Percentiles rank a stretch among this genome's conserved stretches.
Conservation (phyloP, 2,329 filamentous ascomycete species). For the Apiospora marii region DNA sequence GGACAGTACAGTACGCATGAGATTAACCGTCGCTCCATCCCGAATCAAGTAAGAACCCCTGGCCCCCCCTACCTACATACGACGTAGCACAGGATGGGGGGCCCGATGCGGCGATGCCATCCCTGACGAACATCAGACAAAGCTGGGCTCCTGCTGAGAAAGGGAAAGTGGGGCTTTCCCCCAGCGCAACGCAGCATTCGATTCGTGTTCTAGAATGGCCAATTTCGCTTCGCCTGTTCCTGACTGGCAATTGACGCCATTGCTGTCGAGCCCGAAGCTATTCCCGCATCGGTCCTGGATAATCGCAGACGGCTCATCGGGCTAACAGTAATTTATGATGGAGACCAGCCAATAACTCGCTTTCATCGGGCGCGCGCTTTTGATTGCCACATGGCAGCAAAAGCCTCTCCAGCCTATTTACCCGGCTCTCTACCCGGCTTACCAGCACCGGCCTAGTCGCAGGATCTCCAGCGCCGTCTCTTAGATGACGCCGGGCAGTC, state of each 20-base stretch:
- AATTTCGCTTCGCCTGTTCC: constrained; percentile 14
- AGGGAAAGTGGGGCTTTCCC: not conserved
- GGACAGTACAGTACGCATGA: constrained; percentile 20
- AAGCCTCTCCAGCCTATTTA: not conserved
- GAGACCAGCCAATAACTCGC: not conserved
- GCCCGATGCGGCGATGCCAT: constrained; percentile 13
- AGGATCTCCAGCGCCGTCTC: constrained; percentile 17
- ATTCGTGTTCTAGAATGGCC: constrained; percentile 21
- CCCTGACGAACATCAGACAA: constrained; percentile 17
- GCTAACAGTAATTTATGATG: not conserved
- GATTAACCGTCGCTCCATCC: constrained; percentile 3
- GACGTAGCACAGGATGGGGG: not conserved
- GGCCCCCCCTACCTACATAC: not conserved
- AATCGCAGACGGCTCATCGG: not conserved
- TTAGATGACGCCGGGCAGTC: not conserved
- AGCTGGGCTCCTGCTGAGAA: constrained; percentile 10
- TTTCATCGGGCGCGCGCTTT: not conserved
- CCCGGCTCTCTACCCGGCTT: not conserved
- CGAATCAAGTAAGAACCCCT: constrained; percentile 20
- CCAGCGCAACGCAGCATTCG: not conserved
- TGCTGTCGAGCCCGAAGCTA: constrained; percentile 18
- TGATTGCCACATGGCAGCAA: constrained; percentile 12
- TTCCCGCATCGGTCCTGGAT: constrained; percentile 12
- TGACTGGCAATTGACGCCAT: constrained; percentile 16
- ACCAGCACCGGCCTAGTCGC: not conserved